A percentile compares a stretch with the other conserved stretches of the same genome.
Evolutionary conservation across 2,329 filamentous ascomycete species (phyloP).

Genomic region (Aspergillus chevalieri): DNA sequence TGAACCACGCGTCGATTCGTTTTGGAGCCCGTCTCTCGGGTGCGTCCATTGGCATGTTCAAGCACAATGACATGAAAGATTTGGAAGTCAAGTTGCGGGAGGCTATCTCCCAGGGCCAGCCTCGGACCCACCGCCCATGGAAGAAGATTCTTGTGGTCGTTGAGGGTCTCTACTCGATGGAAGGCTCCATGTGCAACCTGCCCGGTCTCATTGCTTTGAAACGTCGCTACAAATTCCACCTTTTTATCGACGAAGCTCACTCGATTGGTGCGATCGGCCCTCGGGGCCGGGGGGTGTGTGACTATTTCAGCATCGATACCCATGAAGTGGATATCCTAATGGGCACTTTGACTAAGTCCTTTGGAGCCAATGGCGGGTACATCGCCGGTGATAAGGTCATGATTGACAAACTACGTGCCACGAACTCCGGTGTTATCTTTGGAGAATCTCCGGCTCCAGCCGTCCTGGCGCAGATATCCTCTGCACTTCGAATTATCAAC

Average conservation of each 20-base stretch:
- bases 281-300: slow-evolving; percentile 83
- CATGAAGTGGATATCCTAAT: slow-evolving; percentile 89
- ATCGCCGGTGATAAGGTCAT: slow-evolving; percentile 82
- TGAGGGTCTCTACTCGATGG: slow-evolving; percentile 98
- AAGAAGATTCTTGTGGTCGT: slow-evolving; percentile 97
- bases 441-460: slow-evolving; percentile 84
- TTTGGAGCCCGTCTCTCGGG: slow-evolving; percentile 90
- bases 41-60: slow-evolving; percentile 92
- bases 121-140: slow-evolving; percentile 96
- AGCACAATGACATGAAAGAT: slow-evolving; percentile 91
- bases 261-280: slow-evolving; percentile 90
- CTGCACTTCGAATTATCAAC: slow-evolving; percentile 78
- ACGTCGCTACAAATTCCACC: slow-evolving; percentile 92
- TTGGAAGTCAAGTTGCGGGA: slow-evolving; percentile 83
- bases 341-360: slow-evolving; percentile 97
- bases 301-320: slow-evolving; percentile 91
- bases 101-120: slow-evolving; percentile 91
- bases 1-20: slow-evolving; percentile 96
- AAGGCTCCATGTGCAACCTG: slow-evolving; percentile 97
- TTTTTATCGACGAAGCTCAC: slow-evolving; percentile 95
- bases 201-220: slow-evolving; percentile 81
- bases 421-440: slow-evolving; percentile 78
- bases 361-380: slow-evolving; percentile 96
- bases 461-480: slow-evolving; percentile 84
- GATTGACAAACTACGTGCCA: slow-evolving; percentile 82